phyloP scores from a whole-genome alignment of 225 moss, liverwort and hornwort genomes.

The Sphagnum tenellum region DNA sequence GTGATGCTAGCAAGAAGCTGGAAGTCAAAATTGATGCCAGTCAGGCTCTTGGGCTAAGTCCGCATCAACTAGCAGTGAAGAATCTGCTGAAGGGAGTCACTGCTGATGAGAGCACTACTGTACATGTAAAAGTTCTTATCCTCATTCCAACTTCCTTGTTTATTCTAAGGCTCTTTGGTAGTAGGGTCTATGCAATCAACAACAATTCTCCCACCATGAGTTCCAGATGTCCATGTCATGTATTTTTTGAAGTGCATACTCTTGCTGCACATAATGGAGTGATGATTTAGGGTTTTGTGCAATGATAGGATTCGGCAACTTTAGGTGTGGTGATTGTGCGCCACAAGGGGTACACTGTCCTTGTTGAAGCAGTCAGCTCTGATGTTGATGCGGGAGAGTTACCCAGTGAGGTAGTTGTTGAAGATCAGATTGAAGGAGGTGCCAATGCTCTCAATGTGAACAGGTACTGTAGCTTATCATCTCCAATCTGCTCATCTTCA shows the following conservation, averaged over 20 bases:
- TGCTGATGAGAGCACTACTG: slow-evolving; percentile 62
- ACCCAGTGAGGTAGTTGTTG: slow-evolving; percentile 35
- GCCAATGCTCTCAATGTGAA: slow-evolving; percentile 59
- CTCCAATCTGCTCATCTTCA: too few species aligned
- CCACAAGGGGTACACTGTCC: slow-evolving; percentile 45
- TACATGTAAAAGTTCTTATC: slow-evolving; percentile 26
- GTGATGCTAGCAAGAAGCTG: slow-evolving; percentile 40
- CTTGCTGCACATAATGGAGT: too few species aligned
- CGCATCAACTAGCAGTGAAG: slow-evolving; percentile 31
- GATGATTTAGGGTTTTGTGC: too few species aligned
- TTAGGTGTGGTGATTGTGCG: slow-evolving; percentile 51
- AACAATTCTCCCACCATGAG: too few species aligned
- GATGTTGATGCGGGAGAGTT: slow-evolving; percentile 14
- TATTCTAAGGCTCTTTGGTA: too few species aligned
- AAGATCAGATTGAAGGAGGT: slow-evolving; percentile 54
- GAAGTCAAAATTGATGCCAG: slow-evolving; percentile 29
- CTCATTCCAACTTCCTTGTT: too few species aligned
- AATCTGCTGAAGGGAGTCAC: slow-evolving; percentile 59
- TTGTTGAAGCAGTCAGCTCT: slow-evolving; percentile 44
- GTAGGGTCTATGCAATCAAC: too few species aligned
- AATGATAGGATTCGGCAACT: slow-evolving; percentile 37
- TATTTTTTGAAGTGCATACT: neutral
- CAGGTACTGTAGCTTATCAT: slow-evolving; percentile 14
- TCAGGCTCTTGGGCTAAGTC: slow-evolving; percentile 21
- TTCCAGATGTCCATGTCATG: neutral